phyloP scores from a whole-genome alignment of 805 yeast species.

The Teunomyces stri region DNA sequence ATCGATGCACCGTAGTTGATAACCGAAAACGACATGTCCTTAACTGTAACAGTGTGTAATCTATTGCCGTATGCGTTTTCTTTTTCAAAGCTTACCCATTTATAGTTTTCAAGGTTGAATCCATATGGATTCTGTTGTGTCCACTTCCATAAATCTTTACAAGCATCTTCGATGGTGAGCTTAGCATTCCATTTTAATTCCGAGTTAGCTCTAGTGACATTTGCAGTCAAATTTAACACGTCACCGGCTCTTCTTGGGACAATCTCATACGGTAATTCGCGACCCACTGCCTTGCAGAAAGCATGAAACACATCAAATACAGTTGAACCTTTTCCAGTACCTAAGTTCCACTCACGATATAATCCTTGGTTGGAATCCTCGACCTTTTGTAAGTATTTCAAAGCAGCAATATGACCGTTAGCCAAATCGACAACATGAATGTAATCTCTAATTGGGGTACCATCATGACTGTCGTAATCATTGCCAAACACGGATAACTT shows the following conservation, averaged over 20 bases:
- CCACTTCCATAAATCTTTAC: conserved; percentile 78
- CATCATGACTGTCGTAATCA: conserved; percentile 70
- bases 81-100: conserved; percentile 28
- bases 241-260: conserved; percentile 72
- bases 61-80: conserved; percentile 27
- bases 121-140: conserved; percentile 67
- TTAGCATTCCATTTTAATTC: conserved; percentile 68
- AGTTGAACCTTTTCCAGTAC: conserved; percentile 78
- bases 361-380: conserved; percentile 40
- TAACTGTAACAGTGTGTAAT: conserved; percentile 34
- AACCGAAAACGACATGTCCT: conserved; percentile 37
- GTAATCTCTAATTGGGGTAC: conserved; percentile 80
- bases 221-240: conserved; percentile 71
- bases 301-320: conserved; percentile 69
- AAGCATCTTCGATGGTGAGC: conserved; percentile 57
- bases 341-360: conserved; percentile 78
- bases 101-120: conserved; percentile 35
- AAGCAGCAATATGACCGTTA: conserved; percentile 71
- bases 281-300: conserved; percentile 64
- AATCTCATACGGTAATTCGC: conserved; percentile 61
- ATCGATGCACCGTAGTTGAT: conserved; percentile 53
- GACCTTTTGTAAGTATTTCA: conserved; percentile 47
- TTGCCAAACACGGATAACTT: conserved; percentile 67
- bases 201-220: conserved; percentile 59
- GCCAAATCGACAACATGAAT: conserved; percentile 81